A percentile compares a stretch with the other conserved stretches of the same genome.
These are phyloP conservation scores for Trichocladium antarcticum DNA, from an alignment of 495 filamentous ascomycete genomes.

Conservation along the genomic window DNA sequence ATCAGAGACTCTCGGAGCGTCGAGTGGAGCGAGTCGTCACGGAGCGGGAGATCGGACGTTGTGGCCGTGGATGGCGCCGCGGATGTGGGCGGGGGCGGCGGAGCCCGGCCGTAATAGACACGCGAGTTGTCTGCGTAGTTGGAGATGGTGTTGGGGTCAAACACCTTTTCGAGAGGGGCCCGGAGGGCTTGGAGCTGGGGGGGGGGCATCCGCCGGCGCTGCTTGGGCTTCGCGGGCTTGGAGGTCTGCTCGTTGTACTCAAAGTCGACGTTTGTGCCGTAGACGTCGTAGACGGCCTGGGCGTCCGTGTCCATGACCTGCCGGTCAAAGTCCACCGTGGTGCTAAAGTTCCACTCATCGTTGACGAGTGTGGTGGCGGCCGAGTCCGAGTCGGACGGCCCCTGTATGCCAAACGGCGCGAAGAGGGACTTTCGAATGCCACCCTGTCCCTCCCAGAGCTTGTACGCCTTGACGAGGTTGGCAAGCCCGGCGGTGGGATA, in stretches of 20 bases:
- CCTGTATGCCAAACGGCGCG: constrained; percentile 59
- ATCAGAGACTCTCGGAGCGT: constrained; percentile 45
- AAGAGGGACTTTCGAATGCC: constrained; percentile 79
- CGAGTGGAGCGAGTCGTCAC: constrained; percentile 41
- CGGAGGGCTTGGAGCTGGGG: constrained; percentile 41
- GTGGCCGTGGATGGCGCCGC: background rate
- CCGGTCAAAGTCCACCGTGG: constrained; percentile 71
- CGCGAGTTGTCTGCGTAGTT: constrained; percentile 47
- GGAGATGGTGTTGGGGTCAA: constrained; percentile 46
- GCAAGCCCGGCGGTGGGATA: constrained; percentile 59
- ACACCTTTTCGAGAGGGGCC: constrained; percentile 45
- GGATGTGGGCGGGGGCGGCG: constrained; percentile 22
- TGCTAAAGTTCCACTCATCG: constrained; percentile 90
- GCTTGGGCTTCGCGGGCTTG: constrained; percentile 30
- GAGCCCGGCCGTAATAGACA: constrained; percentile 36
- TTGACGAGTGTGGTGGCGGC: constrained; percentile 32
- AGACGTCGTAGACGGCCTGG: constrained; percentile 41
- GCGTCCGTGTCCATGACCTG: constrained; percentile 38
- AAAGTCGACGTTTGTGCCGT: constrained; percentile 40
- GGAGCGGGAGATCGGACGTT: constrained; percentile 44
- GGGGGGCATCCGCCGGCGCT: constrained; percentile 38
- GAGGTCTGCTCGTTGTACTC: constrained; percentile 36
- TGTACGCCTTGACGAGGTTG: constrained; percentile 70
- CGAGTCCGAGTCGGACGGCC: constrained; percentile 26
- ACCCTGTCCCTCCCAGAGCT: constrained; percentile 73